Base-by-base conservation (phyloP, 108 stramenopile species). In the Cyclotella sp. region DNA sequence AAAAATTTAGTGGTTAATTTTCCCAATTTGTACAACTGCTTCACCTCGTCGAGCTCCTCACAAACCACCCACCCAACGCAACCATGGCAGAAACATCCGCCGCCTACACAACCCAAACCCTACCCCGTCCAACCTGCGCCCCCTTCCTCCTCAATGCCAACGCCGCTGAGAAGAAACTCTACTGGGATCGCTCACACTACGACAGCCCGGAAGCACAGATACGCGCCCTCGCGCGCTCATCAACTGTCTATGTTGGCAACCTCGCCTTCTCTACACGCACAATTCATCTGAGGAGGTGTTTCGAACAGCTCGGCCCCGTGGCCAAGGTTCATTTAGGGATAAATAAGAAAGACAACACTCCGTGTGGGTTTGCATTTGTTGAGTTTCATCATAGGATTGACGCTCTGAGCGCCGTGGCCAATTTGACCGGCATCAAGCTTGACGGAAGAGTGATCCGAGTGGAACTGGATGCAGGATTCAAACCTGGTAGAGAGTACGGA, bases 311-410 rank as follows among this genome's bases (percentile, higher is more conserved):
- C 45, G 98, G 98, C 9, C 90, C 91, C n/a, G 93, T 98, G 24
- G 67, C 84, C 27, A 67, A 80, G 11, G 85, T 99, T 9, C 89
- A 95, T 49, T 87, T 99, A 94, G 98, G 98, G n/a, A 74, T 98
- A 51, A 92, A 99, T 87, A 72, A 94, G 14, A 59, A 83, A 54
- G 82, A 78, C 29, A 90, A 89, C 58, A 94, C 88, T 3, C 98
- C 97, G 15, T 98, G 97, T 67, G 97, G 98, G 10, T 98, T 99
- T 84, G 92, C 91, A 46, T 99, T 99, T 71, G 95, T 98, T 47
- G 91, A 97, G 73, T 99, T 92, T 58, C 65, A 83, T 46, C 64
- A 81, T 69, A 85, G 93, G 40, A 78, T 69, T 41, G 84, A 93
- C 84, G 95, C 94, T 9, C 68, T 94, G 22, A 64, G 72, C 44